Percentiles rank a stretch among this genome's conserved stretches.
Evolutionary conservation across 106 monocot species (phyloP).

Genomic region (Acorus gramineus): DNA sequence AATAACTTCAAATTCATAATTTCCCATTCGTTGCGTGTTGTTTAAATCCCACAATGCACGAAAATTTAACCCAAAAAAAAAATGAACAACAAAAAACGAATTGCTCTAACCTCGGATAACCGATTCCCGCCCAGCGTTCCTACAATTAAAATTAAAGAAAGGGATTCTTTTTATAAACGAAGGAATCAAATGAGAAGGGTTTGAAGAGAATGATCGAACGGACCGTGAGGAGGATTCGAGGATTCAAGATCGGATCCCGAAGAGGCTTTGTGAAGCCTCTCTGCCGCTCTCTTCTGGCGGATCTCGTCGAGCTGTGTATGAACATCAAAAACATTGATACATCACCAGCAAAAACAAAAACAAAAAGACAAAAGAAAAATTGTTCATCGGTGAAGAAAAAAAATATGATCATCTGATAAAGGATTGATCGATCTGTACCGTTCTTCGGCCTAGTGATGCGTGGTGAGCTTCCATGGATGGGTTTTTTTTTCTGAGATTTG

Average conservation of each 20-base stretch:
- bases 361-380: background rate
- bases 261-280: conserved; percentile 38
- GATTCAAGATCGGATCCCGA: conserved; percentile 48
- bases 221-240: conserved; percentile 9
- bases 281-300: conserved; percentile 77
- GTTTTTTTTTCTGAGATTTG: too few relatives aligned
- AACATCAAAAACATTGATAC: background rate
- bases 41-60: background rate
- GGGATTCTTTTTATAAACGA: background rate
- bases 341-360: background rate
- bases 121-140: conserved; percentile 23
- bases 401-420: too few relatives aligned
- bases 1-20: too few relatives aligned
- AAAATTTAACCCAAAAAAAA: background rate
- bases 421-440: conserved; percentile 15
- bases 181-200: background rate
- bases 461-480: conserved; percentile 43
- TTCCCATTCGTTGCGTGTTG: too few relatives aligned
- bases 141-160: conserved; percentile 8
- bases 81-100: background rate
- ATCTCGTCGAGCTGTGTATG: conserved; percentile 62
- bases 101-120: conserved; percentile 27
- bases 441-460: conserved; percentile 60
- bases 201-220: background rate
- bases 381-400: background rate